Evolutionary conservation across 805 yeast genomes (phyloP).

Genomic region (Yarrowia bubula): DNA sequence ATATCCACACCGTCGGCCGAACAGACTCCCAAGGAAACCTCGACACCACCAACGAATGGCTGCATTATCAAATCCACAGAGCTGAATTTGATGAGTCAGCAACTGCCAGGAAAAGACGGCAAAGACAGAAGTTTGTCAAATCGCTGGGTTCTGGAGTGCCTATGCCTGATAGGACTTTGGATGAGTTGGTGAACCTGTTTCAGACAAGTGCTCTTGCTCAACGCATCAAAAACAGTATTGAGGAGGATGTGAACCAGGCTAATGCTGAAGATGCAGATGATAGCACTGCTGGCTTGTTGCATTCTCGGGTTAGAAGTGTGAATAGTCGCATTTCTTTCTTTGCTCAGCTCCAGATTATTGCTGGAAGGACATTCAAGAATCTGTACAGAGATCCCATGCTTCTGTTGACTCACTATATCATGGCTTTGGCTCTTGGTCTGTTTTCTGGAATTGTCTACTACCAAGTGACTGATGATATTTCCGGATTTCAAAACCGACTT

Average conservation of each 20-base stretch:
- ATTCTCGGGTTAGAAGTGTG: background rate
- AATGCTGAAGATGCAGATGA: conserved; percentile 33
- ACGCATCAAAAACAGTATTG: background rate
- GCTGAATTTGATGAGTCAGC: conserved; percentile 52
- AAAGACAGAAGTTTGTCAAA: conserved; percentile 17
- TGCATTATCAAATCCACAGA: conserved; percentile 75
- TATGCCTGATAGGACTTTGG: conserved; percentile 29
- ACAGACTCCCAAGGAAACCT: conserved; percentile 36
- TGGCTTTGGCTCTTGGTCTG: conserved; percentile 72
- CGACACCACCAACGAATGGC: conserved; percentile 79
- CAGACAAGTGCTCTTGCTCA: conserved; percentile 33
- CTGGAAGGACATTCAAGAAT: conserved; percentile 87
- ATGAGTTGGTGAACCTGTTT: conserved; percentile 38
- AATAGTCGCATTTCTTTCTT: conserved; percentile 2
- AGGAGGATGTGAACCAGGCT: conserved; percentile 35
- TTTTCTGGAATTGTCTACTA: conserved; percentile 86
- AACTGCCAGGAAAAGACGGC: background rate
- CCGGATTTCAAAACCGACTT: conserved; percentile 94
- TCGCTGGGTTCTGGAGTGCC: conserved; percentile 4
- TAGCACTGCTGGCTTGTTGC: conserved; percentile 20
- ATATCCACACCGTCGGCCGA: conserved; percentile 31
- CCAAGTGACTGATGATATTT: conserved; percentile 78
- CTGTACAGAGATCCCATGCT: conserved; percentile 88
- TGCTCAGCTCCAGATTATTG: conserved; percentile 65
- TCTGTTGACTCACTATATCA: conserved; percentile 76